Evolutionary conservation across 83 land plant genomes (phyloP).

Genomic region (Larix sibirica): DNA sequence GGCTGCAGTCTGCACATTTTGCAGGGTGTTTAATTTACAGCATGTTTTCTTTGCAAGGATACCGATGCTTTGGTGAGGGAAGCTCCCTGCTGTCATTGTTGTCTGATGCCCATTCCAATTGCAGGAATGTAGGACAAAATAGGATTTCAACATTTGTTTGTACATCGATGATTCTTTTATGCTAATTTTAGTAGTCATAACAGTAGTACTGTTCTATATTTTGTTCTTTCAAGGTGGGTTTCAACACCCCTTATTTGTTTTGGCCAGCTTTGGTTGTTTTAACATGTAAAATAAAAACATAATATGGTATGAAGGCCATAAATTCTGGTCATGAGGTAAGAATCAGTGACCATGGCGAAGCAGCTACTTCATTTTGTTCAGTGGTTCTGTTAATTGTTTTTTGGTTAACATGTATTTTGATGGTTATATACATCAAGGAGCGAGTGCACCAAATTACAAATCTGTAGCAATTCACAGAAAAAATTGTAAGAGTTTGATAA

Average conservation of each 20-base stretch:
- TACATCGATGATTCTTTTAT: slow-evolving; percentile 1
- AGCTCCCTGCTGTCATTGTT: not conserved
- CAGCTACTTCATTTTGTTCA: not conserved
- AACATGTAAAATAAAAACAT: not conserved
- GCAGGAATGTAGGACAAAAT: not conserved
- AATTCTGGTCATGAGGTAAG: not conserved
- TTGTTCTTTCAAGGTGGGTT: not conserved
- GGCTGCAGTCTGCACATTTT: not conserved
- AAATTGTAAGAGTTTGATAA: not conserved
- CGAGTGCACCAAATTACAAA: not conserved
- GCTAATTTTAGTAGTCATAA: not conserved
- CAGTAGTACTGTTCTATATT: not conserved
- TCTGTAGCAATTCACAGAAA: not conserved
- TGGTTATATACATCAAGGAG: not conserved
- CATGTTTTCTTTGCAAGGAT: not conserved
- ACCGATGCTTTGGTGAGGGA: not conserved
- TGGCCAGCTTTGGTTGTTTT: not conserved
- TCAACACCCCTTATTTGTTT: not conserved
- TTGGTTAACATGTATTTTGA: not conserved
- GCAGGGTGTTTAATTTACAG: slow-evolving; percentile 7
- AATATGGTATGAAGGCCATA: not conserved
- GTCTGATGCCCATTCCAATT: not conserved
- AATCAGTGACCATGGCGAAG: slow-evolving; percentile 2
- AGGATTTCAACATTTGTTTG: slow-evolving; percentile 9
- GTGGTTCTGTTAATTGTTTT: not conserved